phyloP scores from a whole-genome alignment of 2,329 filamentous ascomycete species.

The Juglanconis oblonga region DNA sequence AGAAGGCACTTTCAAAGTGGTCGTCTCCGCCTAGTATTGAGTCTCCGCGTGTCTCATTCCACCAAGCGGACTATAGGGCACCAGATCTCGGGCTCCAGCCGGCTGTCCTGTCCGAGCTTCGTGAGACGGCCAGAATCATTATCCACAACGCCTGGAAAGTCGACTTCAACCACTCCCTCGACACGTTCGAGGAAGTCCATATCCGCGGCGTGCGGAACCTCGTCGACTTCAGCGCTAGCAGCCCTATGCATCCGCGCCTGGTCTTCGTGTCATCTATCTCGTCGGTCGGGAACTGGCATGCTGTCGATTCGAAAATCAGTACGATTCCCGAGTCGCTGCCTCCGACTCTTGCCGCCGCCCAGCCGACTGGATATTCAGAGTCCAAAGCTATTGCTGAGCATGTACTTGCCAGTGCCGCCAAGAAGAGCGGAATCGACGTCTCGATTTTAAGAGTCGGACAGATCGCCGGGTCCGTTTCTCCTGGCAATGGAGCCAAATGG shows the following conservation, averaged over 20 bases:
- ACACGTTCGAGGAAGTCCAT: conserved; percentile 20
- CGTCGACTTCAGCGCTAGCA: conserved; percentile 14
- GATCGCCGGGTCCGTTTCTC: conserved; percentile 18
- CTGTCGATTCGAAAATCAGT: not conserved
- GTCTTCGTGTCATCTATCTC: conserved; percentile 23
- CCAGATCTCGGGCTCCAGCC: conserved; percentile 1
- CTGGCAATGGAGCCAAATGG: conserved; percentile 16
- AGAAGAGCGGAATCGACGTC: not conserved
- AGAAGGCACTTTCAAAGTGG: conserved; percentile 5
- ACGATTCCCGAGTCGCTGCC: conserved; percentile 15
- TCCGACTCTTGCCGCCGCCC: conserved; percentile 3
- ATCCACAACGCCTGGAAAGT: conserved; percentile 27
- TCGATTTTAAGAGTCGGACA: conserved; percentile 22
- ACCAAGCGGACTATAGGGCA: conserved; percentile 14
- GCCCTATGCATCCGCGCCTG: conserved; percentile 7
- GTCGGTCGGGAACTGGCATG: conserved; percentile 16
- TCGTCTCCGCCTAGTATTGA: not conserved
- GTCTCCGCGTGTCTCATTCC: not conserved
- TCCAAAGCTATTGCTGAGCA: conserved; percentile 20
- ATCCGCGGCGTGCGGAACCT: conserved; percentile 19
- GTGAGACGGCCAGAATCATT: not conserved
- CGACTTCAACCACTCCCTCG: conserved; percentile 23
- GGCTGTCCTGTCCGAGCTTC: not conserved
- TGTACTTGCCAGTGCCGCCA: conserved; percentile 14
- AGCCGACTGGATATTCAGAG: conserved; percentile 20